Evolutionary conservation across 2,329 filamentous ascomycete species (phyloP).

Genomic region (Aspergillus versicolor): DNA sequence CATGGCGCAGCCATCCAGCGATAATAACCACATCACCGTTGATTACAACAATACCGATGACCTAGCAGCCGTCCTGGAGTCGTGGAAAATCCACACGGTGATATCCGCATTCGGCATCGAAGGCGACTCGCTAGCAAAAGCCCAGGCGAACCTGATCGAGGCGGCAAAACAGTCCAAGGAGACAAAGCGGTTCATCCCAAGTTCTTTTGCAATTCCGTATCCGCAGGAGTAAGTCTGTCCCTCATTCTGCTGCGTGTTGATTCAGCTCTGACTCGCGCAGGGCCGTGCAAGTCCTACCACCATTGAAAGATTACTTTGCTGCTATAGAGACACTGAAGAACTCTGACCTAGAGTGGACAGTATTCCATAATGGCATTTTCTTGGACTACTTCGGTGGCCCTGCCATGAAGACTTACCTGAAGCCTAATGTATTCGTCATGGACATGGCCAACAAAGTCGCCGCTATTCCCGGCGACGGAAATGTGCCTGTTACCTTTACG

Average conservation of each 20-base stretch:
- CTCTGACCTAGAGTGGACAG: conserved; percentile 19
- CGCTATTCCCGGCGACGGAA: conserved; percentile 23
- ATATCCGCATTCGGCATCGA: conserved; percentile 18
- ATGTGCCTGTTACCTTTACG: conserved; percentile 19
- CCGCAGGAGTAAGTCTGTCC: conserved; percentile 10
- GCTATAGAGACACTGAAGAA: not conserved
- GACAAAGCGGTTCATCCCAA: conserved; percentile 22
- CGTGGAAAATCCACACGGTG: conserved; percentile 22
- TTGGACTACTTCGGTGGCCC: conserved; percentile 17
- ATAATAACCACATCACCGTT: conserved; percentile 2
- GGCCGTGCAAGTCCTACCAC: not conserved
- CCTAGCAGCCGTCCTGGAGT: conserved; percentile 21
- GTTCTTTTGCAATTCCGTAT: conserved; percentile 18
- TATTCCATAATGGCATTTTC: conserved; percentile 14
- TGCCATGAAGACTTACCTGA: conserved; percentile 17
- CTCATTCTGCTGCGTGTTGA: not conserved
- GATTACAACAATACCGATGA: conserved; percentile 30
- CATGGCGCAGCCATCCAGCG: not conserved
- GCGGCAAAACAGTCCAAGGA: conserved; percentile 15
- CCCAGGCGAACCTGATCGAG: conserved; percentile 22
- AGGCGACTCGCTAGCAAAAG: not conserved
- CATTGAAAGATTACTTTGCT: conserved; percentile 8
- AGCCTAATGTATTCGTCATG: conserved; percentile 15
- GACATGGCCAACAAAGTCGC: conserved; percentile 21
- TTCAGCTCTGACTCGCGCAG: not conserved